Conservation (phyloP, 2,329 filamentous ascomycete genomes). For the Claviceps maximensis region DNA sequence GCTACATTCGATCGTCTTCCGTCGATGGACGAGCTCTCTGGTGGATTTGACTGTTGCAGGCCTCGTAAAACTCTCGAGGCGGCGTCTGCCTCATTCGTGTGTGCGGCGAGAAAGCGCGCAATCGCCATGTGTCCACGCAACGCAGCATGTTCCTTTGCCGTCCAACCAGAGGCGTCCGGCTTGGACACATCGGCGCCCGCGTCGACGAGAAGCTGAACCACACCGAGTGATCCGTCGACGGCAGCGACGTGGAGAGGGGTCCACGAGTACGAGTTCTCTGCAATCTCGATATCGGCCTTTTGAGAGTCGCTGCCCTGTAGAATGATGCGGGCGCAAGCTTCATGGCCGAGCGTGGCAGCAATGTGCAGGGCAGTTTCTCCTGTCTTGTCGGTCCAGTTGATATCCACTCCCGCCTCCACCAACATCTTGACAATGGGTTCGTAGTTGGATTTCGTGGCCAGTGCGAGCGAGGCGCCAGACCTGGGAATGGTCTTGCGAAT, state of each 20-base stretch:
- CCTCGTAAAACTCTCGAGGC: constrained; percentile 11
- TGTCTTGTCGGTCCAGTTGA: constrained; percentile 83
- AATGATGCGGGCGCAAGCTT: constrained; percentile 65
- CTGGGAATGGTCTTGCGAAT: constrained; percentile 60
- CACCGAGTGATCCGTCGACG: constrained; percentile 68
- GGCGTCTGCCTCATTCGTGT: constrained; percentile 24
- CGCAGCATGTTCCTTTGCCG: constrained; percentile 82
- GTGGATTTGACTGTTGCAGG: constrained; percentile 13
- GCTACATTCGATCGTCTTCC: constrained; percentile 42
- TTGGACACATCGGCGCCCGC: constrained; percentile 65
- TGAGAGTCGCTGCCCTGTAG: constrained; percentile 57
- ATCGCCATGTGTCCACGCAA: constrained; percentile 79
- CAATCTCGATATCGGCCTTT: constrained; percentile 61
- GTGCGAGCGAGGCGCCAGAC: constrained; percentile 73
- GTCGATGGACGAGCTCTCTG: constrained; percentile 47
- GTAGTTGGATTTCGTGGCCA: constrained; percentile 83
- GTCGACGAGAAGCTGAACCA: constrained; percentile 65
- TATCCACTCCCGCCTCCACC: constrained; percentile 78
- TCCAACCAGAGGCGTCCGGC: constrained; percentile 83
- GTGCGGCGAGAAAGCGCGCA: constrained; percentile 51
- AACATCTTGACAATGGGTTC: constrained; percentile 73
- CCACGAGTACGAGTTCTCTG: constrained; percentile 81
- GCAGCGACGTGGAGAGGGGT: constrained; percentile 88
- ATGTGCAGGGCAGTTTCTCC: constrained; percentile 88
- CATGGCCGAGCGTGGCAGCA: constrained; percentile 77